A percentile compares a stretch with the other conserved stretches of the same genome.
Evolutionary conservation across 352 stramenopile genomes (phyloP).

Genomic region (Globisporangium perplexum): DNA sequence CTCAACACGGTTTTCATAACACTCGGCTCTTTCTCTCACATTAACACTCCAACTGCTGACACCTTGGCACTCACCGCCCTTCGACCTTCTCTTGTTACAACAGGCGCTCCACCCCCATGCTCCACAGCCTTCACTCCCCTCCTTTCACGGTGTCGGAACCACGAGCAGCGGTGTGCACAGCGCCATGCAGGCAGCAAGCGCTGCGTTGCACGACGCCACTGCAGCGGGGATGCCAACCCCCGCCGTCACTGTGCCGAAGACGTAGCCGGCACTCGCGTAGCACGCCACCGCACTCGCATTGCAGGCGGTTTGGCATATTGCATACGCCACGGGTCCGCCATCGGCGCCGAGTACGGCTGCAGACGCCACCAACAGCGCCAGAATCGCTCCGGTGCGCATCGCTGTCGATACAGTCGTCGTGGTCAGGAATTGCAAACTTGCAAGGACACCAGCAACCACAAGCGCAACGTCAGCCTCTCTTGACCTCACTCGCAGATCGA

Average conservation of each 20-base stretch:
- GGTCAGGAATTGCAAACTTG: too few relatives aligned
- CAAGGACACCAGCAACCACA: too few relatives aligned
- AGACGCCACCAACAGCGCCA: not conserved
- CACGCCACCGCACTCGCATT: slow-evolving; percentile 32
- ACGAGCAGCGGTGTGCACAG: slow-evolving; percentile 16
- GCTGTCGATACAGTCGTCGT: too few relatives aligned
- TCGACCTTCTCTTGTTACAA: too few relatives aligned
- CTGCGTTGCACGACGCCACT: slow-evolving; percentile 22
- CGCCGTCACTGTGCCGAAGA: slow-evolving; percentile 33
- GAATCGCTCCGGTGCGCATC: not conserved
- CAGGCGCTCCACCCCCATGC: too few relatives aligned
- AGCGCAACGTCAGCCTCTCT: too few relatives aligned
- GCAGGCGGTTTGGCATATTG: slow-evolving; percentile 32
- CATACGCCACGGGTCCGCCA: slow-evolving; percentile 21
- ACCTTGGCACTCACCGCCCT: too few relatives aligned
- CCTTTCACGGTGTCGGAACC: not conserved
- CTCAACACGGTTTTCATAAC: too few relatives aligned
- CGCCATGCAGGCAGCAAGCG: slow-evolving; percentile 32
- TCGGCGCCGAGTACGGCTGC: not conserved
- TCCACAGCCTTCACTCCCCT: too few relatives aligned
- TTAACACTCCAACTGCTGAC: too few relatives aligned
- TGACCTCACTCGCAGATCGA: too few relatives aligned
- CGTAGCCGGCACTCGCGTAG: slow-evolving; percentile 21
- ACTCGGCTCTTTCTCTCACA: too few relatives aligned
- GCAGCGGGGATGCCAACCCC: slow-evolving; percentile 9